Conservation (phyloP, 2,329 filamentous ascomycete genomes). For the Thermomyces lanuginosus region DNA sequence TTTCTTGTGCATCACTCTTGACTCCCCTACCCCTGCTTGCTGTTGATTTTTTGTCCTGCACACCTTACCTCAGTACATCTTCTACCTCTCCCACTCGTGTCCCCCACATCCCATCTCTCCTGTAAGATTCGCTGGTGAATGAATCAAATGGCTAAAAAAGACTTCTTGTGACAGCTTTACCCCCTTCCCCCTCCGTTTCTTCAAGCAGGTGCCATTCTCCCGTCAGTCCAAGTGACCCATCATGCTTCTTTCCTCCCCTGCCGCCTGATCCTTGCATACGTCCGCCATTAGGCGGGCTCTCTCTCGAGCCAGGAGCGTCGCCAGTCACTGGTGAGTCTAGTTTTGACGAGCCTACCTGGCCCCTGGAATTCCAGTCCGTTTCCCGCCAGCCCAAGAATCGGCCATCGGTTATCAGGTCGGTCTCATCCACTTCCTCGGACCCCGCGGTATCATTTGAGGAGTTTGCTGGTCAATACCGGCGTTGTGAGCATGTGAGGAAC, state of each 20-base stretch:
- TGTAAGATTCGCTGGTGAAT: not conserved
- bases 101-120: not conserved
- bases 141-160: not conserved
- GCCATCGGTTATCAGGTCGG: constrained; percentile 1
- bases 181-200: constrained; percentile 15
- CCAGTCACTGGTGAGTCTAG: constrained; percentile 20
- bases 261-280: constrained; percentile 10
- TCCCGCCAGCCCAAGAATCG: constrained; percentile 1
- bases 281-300: constrained; percentile 4
- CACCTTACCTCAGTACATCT: not conserved
- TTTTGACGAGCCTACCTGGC: constrained; percentile 2
- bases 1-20: constrained; percentile 4
- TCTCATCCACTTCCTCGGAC: constrained; percentile 4
- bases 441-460: constrained; percentile 27
- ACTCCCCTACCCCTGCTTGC: constrained; percentile 8
- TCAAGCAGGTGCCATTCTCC: constrained; percentile 20
- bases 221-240: constrained; percentile 12
- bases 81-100: not conserved
- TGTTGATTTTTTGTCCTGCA: constrained; percentile 6
- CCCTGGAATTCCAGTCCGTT: constrained; percentile 1
- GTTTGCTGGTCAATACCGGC: constrained; percentile 26
- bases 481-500: constrained; percentile 26
- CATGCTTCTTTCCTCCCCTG: constrained; percentile 13
- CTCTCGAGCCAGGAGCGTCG: constrained; percentile 9
- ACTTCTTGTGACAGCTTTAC: constrained; percentile 12